Evolutionary conservation across 495 filamentous ascomycete genomes (phyloP).

Genomic region (Lepidopterella palustris): DNA sequence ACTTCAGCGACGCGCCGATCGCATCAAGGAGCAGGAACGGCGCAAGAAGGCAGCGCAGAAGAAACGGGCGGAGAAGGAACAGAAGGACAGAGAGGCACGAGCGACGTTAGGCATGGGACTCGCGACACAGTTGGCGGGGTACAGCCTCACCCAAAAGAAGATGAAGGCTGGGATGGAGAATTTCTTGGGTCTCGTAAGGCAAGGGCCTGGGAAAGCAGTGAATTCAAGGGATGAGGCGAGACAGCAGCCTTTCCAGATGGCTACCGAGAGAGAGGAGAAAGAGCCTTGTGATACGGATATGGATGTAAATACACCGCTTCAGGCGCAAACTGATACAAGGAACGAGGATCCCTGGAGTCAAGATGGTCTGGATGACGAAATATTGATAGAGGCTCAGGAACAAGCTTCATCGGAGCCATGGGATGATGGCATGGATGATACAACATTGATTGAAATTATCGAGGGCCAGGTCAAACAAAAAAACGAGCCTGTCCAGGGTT

Average conservation of each 20-base stretch:
- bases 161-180: constrained; percentile 29
- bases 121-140: constrained; percentile 30
- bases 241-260: background rate
- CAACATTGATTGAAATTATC: background rate
- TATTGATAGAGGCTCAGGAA: constrained; percentile 12
- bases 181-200: constrained; percentile 15
- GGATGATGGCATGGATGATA: constrained; percentile 1
- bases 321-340: background rate
- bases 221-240: background rate
- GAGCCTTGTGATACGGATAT: constrained; percentile 25
- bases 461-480: background rate
- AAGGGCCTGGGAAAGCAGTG: background rate
- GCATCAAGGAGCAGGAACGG: constrained; percentile 23
- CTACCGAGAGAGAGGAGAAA: constrained; percentile 11
- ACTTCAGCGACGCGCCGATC: constrained; percentile 20
- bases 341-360: background rate
- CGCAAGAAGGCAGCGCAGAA: constrained; percentile 9
- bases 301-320: background rate
- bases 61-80: constrained; percentile 19
- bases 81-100: constrained; percentile 18
- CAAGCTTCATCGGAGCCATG: constrained; percentile 14
- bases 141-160: constrained; percentile 23
- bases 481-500: background rate
- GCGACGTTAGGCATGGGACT: constrained; percentile 22
- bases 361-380: constrained; percentile 20